Percentiles rank a stretch among this genome's conserved stretches.
These are phyloP conservation scores for Boletus vermiculosoides DNA, from an alignment of 768 basidiomycete genomes.

Conservation along the genomic window DNA sequence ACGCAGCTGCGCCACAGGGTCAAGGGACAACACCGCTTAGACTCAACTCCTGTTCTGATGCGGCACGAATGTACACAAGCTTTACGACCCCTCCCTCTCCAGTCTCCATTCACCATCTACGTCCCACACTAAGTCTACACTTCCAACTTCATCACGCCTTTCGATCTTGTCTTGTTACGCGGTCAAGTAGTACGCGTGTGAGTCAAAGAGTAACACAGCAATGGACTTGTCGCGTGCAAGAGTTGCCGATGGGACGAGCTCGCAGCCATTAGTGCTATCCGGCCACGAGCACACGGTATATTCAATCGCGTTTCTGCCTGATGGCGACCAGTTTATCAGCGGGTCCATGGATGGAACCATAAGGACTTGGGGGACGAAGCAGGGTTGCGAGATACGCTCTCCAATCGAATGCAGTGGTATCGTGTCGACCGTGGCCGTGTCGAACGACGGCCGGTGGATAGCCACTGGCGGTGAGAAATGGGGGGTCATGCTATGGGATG, in stretches of 20 bases:
- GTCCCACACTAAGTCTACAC: not conserved
- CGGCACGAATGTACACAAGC: not conserved
- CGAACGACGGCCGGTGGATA: not conserved
- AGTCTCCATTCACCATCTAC: not conserved
- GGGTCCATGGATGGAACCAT: constrained; percentile 1
- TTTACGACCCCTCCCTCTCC: not conserved
- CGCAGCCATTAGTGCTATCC: not conserved
- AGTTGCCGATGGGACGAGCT: not conserved
- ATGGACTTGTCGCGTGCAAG: not conserved
- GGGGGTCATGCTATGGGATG: not conserved
- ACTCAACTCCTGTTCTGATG: too few species aligned
- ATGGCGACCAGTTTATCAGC: constrained; percentile 2
- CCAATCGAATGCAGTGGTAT: not conserved
- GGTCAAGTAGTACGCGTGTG: not conserved
- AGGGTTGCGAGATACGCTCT: not conserved
- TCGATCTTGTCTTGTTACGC: too few species aligned
- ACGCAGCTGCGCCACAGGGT: too few species aligned
- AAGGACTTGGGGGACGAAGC: not conserved
- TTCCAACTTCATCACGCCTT: not conserved
- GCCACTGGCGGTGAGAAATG: not conserved
- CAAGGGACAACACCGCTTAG: too few species aligned
- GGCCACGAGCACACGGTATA: constrained; percentile 4
- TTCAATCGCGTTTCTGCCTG: constrained; percentile 4
- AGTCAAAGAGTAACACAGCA: not conserved
- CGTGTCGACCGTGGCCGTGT: not conserved